These are phyloP conservation scores for Candida sp. DNA, from an alignment of 1,139 yeast species.

Conservation along the genomic window DNA sequence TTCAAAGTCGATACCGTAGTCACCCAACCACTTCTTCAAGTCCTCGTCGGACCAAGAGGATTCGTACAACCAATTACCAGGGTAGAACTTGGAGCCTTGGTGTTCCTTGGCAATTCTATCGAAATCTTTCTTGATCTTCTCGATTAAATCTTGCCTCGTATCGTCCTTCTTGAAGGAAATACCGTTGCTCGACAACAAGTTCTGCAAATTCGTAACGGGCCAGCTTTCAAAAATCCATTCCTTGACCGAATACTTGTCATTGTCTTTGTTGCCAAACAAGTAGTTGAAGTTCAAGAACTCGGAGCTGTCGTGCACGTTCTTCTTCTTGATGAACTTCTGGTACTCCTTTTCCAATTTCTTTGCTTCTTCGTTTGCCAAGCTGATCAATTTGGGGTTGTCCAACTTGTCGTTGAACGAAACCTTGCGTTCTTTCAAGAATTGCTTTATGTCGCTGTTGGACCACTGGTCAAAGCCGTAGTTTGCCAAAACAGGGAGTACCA, in stretches of 20 bases:
- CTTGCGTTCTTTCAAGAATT: conserved; percentile 39
- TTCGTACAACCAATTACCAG: conserved; percentile 54
- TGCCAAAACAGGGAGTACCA: conserved; percentile 5
- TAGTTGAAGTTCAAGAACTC: conserved; percentile 15
- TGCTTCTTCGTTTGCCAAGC: conserved; percentile 36
- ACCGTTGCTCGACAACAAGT: conserved; percentile 36
- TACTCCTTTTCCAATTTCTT: conserved; percentile 21
- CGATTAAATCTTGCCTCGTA: conserved; percentile 37
- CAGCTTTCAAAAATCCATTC: conserved; percentile 57
- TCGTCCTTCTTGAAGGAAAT: conserved; percentile 24
- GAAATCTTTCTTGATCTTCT: conserved; percentile 39
- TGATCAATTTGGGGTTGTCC: conserved; percentile 33
- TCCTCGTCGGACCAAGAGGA: conserved; percentile 46
- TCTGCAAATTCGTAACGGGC: conserved; percentile 38
- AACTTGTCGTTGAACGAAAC: conserved; percentile 23
- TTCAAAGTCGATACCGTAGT: conserved; percentile 46
- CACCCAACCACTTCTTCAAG: conserved; percentile 49
- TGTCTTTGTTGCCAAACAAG: conserved; percentile 12
- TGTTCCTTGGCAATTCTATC: conserved; percentile 35
- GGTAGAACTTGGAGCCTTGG: conserved; percentile 47
- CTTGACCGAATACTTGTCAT: conserved; percentile 8
- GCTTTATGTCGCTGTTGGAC: conserved; percentile 28
- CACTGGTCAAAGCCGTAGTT: conserved; percentile 19
- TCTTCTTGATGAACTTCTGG: conserved; percentile 6
- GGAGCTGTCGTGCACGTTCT: background rate